A percentile compares a stretch with the other conserved stretches of the same genome.
phyloP scores from a whole-genome alignment of 2,329 filamentous ascomycete genomes.

The Bertia moriformis region DNA sequence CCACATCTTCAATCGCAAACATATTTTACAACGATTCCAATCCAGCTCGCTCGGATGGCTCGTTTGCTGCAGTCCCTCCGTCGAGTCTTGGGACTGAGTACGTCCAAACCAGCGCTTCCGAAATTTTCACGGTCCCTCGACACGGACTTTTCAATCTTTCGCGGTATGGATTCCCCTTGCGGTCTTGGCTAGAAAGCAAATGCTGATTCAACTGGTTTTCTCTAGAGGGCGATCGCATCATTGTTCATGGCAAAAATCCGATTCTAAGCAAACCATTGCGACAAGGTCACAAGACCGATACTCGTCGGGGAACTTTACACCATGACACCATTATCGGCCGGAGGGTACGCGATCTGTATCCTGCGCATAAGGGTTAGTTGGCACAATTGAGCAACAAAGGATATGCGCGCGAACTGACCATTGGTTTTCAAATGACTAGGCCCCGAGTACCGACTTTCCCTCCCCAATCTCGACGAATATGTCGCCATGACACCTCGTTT shows the following conservation, averaged over 20 bases:
- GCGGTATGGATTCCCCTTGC: not conserved
- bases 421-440: too few species aligned
- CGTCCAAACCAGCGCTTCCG: not conserved
- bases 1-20: not conserved
- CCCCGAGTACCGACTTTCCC: constrained; percentile 18
- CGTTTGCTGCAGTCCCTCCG: not conserved
- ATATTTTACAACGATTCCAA: not conserved
- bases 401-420: too few species aligned
- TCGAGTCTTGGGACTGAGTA: not conserved
- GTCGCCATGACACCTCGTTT: constrained; percentile 42
- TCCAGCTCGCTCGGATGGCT: not conserved
- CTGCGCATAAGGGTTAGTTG: not conserved
- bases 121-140: not conserved
- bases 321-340: not conserved
- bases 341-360: not conserved
- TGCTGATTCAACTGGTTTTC: not conserved
- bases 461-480: constrained; percentile 54
- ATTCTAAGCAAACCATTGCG: not conserved
- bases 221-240: not conserved
- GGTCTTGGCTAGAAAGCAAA: not conserved
- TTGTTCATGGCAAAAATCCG: not conserved
- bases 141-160: not conserved
- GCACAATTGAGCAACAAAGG: too few species aligned
- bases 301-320: not conserved
- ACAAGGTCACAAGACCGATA: not conserved